These are phyloP conservation scores for Pontederia crassipes DNA, from an alignment of 176 grass and related monocot species.

Conservation along the genomic window DNA sequence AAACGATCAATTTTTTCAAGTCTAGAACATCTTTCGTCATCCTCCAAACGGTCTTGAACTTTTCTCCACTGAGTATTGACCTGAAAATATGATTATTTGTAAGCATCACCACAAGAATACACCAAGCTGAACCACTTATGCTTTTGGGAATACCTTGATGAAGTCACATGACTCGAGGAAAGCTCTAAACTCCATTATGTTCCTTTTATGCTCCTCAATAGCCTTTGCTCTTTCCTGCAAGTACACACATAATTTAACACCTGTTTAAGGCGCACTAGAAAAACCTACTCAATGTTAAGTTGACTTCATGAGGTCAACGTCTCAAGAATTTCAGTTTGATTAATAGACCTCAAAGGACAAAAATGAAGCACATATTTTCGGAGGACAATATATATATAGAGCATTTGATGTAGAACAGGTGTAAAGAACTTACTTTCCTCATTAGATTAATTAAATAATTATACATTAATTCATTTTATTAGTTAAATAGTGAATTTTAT, in stretches of 20 bases:
- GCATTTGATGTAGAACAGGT: too few species aligned
- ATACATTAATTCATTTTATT: too few species aligned
- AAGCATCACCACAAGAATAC: not conserved
- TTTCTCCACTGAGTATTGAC: conserved; percentile 82
- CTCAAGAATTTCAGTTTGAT: too few species aligned
- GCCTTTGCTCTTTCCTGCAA: conserved; percentile 88
- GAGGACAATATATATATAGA: too few species aligned
- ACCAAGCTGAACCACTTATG: not conserved
- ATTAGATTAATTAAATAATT: too few species aligned
- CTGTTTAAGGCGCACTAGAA: not conserved
- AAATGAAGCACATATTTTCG: too few species aligned
- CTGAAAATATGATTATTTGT: conserved; percentile 22
- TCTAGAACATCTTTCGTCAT: conserved; percentile 73
- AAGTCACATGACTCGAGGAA: conserved; percentile 98
- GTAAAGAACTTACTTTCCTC: too few species aligned
- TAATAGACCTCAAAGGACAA: too few species aligned
- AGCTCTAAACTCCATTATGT: conserved; percentile 58
- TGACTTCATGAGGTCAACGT: too few species aligned
- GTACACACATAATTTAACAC: conserved; percentile 1
- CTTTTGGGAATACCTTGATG: conserved; percentile 46
- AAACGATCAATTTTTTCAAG: conserved; percentile 89
- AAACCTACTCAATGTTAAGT: too few species aligned
- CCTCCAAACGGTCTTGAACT: conserved; percentile 84
- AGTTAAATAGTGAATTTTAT: too few species aligned
- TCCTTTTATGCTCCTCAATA: conserved; percentile 64